Percentiles rank a stretch among this genome's conserved stretches.
Conservation (phyloP, 106 monocot species). For the Dendrobium officinale region DNA sequence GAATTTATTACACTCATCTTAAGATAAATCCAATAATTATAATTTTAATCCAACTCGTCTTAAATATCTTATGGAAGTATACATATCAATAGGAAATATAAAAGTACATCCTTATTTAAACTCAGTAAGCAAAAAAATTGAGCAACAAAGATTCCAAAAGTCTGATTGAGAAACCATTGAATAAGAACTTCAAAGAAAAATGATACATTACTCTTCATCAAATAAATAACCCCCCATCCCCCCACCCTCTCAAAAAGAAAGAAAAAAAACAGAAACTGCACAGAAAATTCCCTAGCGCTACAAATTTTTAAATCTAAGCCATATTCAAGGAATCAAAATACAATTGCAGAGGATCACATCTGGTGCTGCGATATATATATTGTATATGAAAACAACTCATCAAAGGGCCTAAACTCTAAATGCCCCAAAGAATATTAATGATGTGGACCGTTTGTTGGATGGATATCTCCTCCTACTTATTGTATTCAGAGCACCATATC, state of each 20-base stretch:
- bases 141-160: not conserved
- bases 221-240: not conserved
- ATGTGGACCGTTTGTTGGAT: not conserved
- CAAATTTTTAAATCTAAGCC: not conserved
- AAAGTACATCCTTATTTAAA: too few species aligned
- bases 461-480: not conserved
- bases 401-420: constrained; percentile 4
- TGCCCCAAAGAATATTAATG: constrained; percentile 8
- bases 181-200: not conserved
- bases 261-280: not conserved
- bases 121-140: too few species aligned
- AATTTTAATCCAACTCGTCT: too few species aligned
- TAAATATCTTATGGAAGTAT: not conserved
- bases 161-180: not conserved
- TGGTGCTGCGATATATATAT: not conserved
- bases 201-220: not conserved
- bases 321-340: not conserved
- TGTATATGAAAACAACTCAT: constrained; percentile 1
- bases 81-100: not conserved
- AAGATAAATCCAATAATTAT: too few species aligned
- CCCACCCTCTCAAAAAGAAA: not conserved
- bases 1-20: too few species aligned
- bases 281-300: not conserved
- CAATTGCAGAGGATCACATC: not conserved
- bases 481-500: not conserved